A percentile compares a stretch with the other conserved stretches of the same genome.
Evolutionary conservation across 2,329 filamentous ascomycete genomes (phyloP).

Genomic region (Purpureocillium lavendulum): DNA sequence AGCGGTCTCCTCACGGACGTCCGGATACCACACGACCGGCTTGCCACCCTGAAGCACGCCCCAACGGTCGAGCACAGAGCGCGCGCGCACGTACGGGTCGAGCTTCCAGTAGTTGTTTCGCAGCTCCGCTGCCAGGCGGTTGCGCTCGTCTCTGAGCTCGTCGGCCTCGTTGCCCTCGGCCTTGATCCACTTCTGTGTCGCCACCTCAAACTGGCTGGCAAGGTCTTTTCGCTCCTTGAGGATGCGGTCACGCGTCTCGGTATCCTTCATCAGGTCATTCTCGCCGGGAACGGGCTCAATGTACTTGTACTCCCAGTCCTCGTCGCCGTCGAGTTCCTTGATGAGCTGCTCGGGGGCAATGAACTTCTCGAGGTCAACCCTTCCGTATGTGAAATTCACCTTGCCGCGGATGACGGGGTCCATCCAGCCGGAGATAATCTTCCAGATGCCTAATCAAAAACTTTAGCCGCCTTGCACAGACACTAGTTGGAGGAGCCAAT

Average conservation of each 20-base stretch:
- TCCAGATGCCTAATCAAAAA: conserved; percentile 30
- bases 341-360: conserved; percentile 56
- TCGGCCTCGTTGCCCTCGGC: conserved; percentile 13
- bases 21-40: conserved; percentile 3
- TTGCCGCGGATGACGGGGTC: conserved; percentile 68
- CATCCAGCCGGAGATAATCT: conserved; percentile 66
- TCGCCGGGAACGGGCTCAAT: conserved; percentile 51
- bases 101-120: conserved; percentile 60
- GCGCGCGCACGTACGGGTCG: conserved; percentile 58
- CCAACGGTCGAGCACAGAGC: conserved; percentile 52
- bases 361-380: conserved; percentile 53
- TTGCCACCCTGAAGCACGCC: conserved; percentile 4
- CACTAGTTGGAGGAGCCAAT: background rate
- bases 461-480: background rate
- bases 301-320: conserved; percentile 59
- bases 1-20: background rate
- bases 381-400: conserved; percentile 59
- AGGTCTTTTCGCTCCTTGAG: conserved; percentile 42
- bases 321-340: conserved; percentile 49
- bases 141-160: conserved; percentile 34
- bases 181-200: conserved; percentile 52
- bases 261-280: conserved; percentile 42
- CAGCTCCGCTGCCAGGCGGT: conserved; percentile 40
- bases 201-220: conserved; percentile 46
- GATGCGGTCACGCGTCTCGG: conserved; percentile 37